These are phyloP conservation scores for Cruciata laevipes DNA, from an alignment of 257 asterid species.

Conservation along the genomic window DNA sequence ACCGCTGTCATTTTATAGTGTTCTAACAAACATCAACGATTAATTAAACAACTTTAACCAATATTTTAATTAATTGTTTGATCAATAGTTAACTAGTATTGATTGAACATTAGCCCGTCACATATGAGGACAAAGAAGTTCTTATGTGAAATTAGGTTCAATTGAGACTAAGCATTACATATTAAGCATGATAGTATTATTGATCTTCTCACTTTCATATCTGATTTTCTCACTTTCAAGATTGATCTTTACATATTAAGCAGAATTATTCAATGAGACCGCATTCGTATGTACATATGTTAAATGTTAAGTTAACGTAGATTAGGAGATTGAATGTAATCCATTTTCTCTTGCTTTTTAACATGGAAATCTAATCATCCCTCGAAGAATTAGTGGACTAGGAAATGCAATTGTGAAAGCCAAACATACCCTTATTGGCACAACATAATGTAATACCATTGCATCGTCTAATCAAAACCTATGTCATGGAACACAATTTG, in stretches of 20 bases:
- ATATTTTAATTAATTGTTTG: not conserved
- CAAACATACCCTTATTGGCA: not conserved
- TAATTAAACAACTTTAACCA: not conserved
- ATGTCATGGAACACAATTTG: not conserved
- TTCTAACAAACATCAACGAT: not conserved
- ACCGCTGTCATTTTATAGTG: not conserved
- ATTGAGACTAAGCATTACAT: no score
- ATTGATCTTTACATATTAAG: no score
- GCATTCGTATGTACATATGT: no score
- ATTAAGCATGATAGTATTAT: no score
- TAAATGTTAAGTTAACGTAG: no score
- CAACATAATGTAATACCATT: not conserved
- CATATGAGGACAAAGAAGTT: no score
- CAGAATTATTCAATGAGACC: no score
- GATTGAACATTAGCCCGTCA: no score
- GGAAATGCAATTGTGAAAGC: not conserved
- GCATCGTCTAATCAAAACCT: not conserved
- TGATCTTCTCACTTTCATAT: no score
- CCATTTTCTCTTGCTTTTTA: not conserved
- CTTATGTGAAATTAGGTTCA: no score
- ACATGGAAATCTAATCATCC: conserved; percentile 12
- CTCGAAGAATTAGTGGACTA: not conserved
- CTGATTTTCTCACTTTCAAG: no score
- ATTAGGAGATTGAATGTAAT: not conserved
- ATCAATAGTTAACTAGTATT: no score